Base-by-base conservation (phyloP, 2,329 filamentous ascomycete genomes). In the Scorias spongiosa region DNA sequence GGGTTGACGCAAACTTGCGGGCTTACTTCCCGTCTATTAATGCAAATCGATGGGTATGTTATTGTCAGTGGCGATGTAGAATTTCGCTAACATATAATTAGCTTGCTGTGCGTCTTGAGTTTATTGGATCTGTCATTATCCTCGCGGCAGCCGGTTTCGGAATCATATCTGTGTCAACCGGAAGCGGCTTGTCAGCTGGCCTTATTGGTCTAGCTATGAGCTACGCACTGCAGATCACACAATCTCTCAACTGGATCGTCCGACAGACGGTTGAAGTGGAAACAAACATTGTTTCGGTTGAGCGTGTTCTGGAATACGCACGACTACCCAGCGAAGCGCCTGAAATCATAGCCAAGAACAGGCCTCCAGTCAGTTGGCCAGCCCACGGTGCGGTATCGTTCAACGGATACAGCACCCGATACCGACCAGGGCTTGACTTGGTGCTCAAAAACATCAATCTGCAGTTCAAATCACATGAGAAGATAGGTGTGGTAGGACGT, bases 191-290 rank as follows among this genome's bases (percentile, higher is more conserved):
- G 34, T 76, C 72, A 17, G 67, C 79, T 7, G 91, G 91, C 46
- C 70, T 79, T 64, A 88, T 96, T 42, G 93, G 93, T 69, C 70
- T 98, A 57, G 79, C 84, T 50, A 94, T 98, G 87, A 94, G 89
- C 40, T 95, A 96, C 65, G 91, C 88, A 34, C 74, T 98, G 50
- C 86, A 95, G 67, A 96, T 98, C 58, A 98, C 91, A 1, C 84
- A 89, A 53, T 94, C 88, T 30, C 75, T 98, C 57, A 98, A 96
- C 69, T 98, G 91, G 91, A 95, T 98, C 57, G 91, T 98, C 42
- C 80, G 93, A 46, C 91, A 98, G 66, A 95, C 88, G 0, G 91
- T 98, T 29, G 93, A 98, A 64, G 91, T 98, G n/a, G 93, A 98
- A 71, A 96, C 89, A n/a, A 98, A 98, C 65, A 98, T 98, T 57